Evolutionary conservation across 1,284 basidiomycete species (phyloP), one percentile per base, ranked within the genome.

Genomic region (Naganishia sp.): DNA sequence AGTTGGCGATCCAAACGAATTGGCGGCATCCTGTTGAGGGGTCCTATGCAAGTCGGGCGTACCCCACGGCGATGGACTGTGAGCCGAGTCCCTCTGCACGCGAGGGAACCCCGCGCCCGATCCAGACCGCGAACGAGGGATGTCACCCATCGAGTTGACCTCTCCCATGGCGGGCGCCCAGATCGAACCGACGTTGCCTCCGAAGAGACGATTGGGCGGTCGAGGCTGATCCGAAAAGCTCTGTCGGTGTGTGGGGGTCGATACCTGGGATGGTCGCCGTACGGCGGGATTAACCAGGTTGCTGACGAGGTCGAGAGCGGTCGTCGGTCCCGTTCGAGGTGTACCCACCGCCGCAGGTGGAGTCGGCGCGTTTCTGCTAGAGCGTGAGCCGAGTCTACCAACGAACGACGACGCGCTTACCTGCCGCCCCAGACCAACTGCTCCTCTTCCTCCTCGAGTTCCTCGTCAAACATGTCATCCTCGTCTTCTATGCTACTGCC

Each of bases 401-500:
- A n/a, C n/a, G 62, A 63, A 23, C 25, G 17, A 49, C 28, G n/a
- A 21, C 41, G 47, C 2, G 43, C 58, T 61, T 23, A 61, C 58
- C 58, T 61, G 31, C 58, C 58, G 28, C 47, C 35, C 75, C 76
- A 77, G 6, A 76, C 61, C 46, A 77, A 75, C 41, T 73, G 71
- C 53, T 78, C 77, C 31, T 76, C 75, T 10, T 76, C 76, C 10
- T 72, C 73, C 25, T 71, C 67, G 18, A 70, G 68, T 6, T 67
- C 62, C 17, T 66, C 65, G 43, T 72, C 71, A 18, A 72, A 72
- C 87, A 87, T 72, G 86, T 84, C 83, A 10, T 82, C 80, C 18
- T 81, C 77, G 13, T 81, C 81, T 25, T 75, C 79, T 11, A 80
- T 76, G 31, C 79, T 79, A 50, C 78, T 79, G 0, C 76, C 77